phyloP scores from a whole-genome alignment of 495 filamentous ascomycete species.

The Poronia punctata region DNA sequence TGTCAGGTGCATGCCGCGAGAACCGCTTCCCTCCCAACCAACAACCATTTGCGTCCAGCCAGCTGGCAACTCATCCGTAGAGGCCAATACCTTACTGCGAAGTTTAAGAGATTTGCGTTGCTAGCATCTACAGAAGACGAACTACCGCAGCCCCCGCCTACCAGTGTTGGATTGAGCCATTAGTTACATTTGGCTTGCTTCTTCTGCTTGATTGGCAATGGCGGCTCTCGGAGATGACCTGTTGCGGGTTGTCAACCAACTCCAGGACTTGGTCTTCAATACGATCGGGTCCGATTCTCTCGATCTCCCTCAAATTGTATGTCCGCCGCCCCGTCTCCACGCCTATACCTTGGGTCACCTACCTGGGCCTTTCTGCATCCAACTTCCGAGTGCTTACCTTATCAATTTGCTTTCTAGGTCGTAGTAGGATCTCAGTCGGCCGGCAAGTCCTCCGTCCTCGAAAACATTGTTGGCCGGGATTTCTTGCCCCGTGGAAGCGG shows the following conservation, averaged over 20 bases:
- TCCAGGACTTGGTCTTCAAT: constrained; percentile 98
- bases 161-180: too few species aligned
- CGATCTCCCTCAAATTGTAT: constrained; percentile 95
- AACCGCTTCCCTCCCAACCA: too few species aligned
- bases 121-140: constrained; percentile 1
- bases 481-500: constrained; percentile 94
- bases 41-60: too few species aligned
- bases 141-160: constrained; percentile 2
- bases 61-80: too few species aligned
- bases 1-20: too few species aligned
- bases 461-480: constrained; percentile 97
- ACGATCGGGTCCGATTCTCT: constrained; percentile 98
- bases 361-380: not conserved
- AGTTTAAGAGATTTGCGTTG: not conserved
- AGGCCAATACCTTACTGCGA: too few species aligned
- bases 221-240: constrained; percentile 81
- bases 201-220: constrained; percentile 33
- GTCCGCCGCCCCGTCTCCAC: constrained; percentile 27
- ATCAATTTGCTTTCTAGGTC: constrained; percentile 51
- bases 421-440: constrained; percentile 98
- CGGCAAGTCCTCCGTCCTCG: constrained; percentile 97
- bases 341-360: not conserved
- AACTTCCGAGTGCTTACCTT: too few species aligned
- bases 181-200: too few species aligned
- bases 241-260: constrained; percentile 86